Conservation (phyloP, 768 basidiomycete species). For the Lactarius hatsudake region DNA sequence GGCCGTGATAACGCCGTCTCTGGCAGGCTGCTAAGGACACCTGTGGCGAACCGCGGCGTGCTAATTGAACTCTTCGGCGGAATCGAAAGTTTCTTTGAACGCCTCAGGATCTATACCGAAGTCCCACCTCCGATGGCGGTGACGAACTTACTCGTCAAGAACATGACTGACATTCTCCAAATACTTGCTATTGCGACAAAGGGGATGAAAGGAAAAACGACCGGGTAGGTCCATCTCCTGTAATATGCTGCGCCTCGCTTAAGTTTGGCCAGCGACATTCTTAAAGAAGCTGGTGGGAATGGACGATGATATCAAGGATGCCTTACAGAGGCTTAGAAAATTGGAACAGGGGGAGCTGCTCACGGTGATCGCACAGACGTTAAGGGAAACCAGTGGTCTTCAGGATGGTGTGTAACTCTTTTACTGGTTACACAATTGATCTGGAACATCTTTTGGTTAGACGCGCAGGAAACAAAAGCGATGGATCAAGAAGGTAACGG, state of each 20-base stretch:
- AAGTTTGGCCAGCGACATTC: neutral
- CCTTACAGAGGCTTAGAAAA: neutral
- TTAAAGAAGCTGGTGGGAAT: neutral
- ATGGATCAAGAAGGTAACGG: too few species aligned
- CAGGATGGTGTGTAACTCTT: too few species aligned
- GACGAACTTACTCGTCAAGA: neutral
- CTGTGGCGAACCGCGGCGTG: neutral
- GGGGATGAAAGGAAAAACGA: too few species aligned
- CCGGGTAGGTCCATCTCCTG: neutral
- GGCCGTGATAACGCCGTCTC: too few species aligned
- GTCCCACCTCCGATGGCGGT: neutral
- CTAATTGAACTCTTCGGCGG: neutral
- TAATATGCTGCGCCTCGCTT: neutral
- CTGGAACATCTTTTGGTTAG: too few species aligned
- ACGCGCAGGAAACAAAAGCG: too few species aligned
- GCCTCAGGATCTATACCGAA: neutral
- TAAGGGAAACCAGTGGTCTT: too few species aligned
- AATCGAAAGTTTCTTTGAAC: neutral
- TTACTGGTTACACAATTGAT: too few species aligned
- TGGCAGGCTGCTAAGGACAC: too few species aligned
- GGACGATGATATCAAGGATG: neutral
- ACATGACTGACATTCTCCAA: neutral
- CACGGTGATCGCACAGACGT: too few species aligned
- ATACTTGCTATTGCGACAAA: neutral
- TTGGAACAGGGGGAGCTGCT: too few species aligned